Evolutionary conservation across 1,284 basidiomycete genomes (phyloP), one percentile per base, ranked within the genome.

Genomic region (Xanthoconium separans): DNA sequence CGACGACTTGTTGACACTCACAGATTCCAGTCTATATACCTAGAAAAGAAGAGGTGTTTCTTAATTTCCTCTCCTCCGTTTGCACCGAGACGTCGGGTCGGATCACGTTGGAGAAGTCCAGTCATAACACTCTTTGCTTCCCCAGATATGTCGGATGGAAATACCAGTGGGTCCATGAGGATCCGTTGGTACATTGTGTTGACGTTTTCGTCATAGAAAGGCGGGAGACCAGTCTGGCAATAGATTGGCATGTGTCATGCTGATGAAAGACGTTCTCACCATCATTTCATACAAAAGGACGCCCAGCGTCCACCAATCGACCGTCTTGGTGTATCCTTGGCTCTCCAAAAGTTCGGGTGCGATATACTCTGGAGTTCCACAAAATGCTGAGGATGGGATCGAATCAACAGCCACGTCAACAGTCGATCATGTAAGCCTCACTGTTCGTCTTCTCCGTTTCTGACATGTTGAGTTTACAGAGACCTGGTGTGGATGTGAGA

Each of bases 261-360:
- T 27, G 27, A 11, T 44, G 33, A 36, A 20, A 13, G 37, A 20
- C 2, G 22, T n/a, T 33, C 58, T 47, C 22, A 87, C 91, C 80
- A 98, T 93, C 97, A 99, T 99, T 73, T 99, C 96, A 70, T 97
- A 99, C 29, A 99, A 80, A 33, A 99, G 78, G 4, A 99, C 96
- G 55, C 96, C 97, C 1, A 99, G 82, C 2, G 96, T 99, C 96
- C 96, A 99, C 96, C 96, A 99, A 71, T 99, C 96, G 22, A 99
- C 95, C 1, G 94, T 96, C 76, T 98, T 98, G 31, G 95, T 98
- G 74, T 99, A 99, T 4, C 96, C 96, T 68, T 98, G 95, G 56
- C 91, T 96, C 58, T 97, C 89, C 31, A 99, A 77, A 36, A 99
- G 80, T 69, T 99, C 96, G 0, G 96, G 96, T 2, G 94, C 94